A percentile compares a stretch with the other conserved stretches of the same genome.
These are phyloP conservation scores for Thalassiosira hispida DNA, from an alignment of 352 stramenopile genomes.

Conservation along the genomic window DNA sequence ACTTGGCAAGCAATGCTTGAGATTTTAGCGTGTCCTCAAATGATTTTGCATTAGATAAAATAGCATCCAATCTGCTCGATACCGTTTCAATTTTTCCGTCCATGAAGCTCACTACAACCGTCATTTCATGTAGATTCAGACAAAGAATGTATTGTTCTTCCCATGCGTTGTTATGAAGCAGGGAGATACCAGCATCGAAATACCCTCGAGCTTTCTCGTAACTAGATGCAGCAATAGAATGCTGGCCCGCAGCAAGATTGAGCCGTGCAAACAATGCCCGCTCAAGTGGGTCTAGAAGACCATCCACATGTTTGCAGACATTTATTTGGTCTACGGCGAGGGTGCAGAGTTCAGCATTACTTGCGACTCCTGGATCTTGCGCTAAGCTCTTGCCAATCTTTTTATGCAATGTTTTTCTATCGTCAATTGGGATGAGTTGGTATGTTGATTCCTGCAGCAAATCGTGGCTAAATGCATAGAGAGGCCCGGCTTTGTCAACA, in stretches of 20 bases:
- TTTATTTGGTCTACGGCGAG: constrained; percentile 36
- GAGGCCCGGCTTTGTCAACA: constrained; percentile 18
- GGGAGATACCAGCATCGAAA: constrained; percentile 7
- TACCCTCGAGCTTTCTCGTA: constrained; percentile 29
- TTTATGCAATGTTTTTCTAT: constrained; percentile 12
- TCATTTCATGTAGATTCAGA: constrained; percentile 1
- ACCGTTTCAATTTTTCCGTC: constrained; percentile 16
- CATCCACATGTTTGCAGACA: constrained; percentile 13
- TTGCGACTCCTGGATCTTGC: neutral
- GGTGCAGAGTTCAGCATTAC: constrained; percentile 2
- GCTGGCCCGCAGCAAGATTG: constrained; percentile 22
- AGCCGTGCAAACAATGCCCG: constrained; percentile 4
- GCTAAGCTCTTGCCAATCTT: constrained; percentile 19
- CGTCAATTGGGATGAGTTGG: constrained; percentile 11
- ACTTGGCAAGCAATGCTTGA: constrained; percentile 17
- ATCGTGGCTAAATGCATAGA: constrained; percentile 33
- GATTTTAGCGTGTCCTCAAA: constrained; percentile 28
- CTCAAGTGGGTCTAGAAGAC: neutral
- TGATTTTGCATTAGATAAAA: constrained; percentile 25
- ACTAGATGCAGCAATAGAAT: constrained; percentile 30
- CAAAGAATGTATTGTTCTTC: constrained; percentile 11
- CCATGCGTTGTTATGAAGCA: constrained; percentile 10
- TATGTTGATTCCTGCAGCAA: constrained; percentile 23
- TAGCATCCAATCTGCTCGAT: neutral
- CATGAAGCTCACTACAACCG: constrained; percentile 15